Base-by-base conservation (phyloP, 257 asterid species). In the Paraleonurus japonicus region DNA sequence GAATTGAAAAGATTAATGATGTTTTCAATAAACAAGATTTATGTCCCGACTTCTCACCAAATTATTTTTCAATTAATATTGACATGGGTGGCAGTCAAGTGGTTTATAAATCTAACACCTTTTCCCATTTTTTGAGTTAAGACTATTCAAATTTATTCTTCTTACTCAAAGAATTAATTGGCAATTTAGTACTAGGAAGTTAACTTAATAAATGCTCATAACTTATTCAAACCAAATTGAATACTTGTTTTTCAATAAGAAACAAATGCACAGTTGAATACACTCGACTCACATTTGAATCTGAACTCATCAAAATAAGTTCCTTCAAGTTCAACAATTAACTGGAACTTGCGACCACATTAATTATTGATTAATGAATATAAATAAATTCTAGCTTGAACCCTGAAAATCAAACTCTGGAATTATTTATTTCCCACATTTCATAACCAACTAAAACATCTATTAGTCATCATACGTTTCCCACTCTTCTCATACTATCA, bases 121-220 rank as follows among this genome's bases (percentile, higher is more conserved):
- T 59, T 16, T 20, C 32, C 30, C 45, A 43, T 12, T 58, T 65
- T 7, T 15, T 7, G 33, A n/a, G 15, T 19, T 17, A 22, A 59
- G 9, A 37, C 23, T 9, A 43, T 33, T n/a, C 27, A 55, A 13
- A 20, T 51, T 37, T 22, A 27, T 50, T 65, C 26, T 60, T 23
- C 30, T 67, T 54, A 23, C 54, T 28, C 11, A 11, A 35, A 10
- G 30, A 57, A 33, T 33, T 23, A 45, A 57, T 37, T 10, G 45
- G 20, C 58, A 43, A 17, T 20, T 27, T 24, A 73, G 67, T 22
- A 20, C 1, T 11, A 66, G 28, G 39, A 16, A 53, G 7, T 27
- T 41, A 47, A 19, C 32, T 30, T 19, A 65, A 35, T 16, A 59
- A 78, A 55, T 62, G 61, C 70, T 75, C 53, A 59, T 37, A 65